These are phyloP conservation scores for Cynara cardunculus DNA, from an alignment of 129 eudicot species.

Conservation along the genomic window DNA sequence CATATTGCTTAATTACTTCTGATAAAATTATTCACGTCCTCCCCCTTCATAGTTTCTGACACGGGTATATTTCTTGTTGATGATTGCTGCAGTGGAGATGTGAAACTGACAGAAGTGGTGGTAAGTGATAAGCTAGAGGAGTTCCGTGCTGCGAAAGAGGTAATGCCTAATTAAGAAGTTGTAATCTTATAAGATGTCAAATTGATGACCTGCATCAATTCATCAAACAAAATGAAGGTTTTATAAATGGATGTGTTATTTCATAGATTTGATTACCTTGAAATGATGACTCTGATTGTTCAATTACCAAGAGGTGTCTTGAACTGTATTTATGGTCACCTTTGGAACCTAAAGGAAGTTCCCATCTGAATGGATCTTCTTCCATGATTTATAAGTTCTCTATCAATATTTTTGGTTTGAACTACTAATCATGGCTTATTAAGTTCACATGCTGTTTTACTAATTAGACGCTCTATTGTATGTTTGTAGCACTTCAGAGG, in stretches of 20 bases:
- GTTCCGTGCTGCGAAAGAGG: conserved; percentile 97
- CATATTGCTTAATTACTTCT: background rate
- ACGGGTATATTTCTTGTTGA: background rate
- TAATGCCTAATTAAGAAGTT: conserved; percentile 6
- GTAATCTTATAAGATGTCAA: background rate
- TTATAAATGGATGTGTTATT: background rate
- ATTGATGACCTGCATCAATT: background rate
- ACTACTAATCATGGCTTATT: background rate
- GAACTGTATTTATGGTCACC: background rate
- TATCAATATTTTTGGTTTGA: background rate
- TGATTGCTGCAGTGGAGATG: conserved; percentile 43
- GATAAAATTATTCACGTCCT: background rate
- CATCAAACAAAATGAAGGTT: background rate
- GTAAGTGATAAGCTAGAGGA: conserved; percentile 88
- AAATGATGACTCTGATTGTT: background rate
- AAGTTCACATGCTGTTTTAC: background rate
- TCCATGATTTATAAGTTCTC: background rate
- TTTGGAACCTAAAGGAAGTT: background rate
- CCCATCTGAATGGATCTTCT: background rate
- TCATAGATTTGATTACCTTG: background rate
- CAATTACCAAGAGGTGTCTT: no score
- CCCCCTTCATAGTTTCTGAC: background rate
- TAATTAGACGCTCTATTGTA: conserved; percentile 4
- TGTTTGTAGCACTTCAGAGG: conserved; percentile 82
- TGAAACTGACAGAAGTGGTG: conserved; percentile 75